A percentile compares a stretch with the other conserved stretches of the same genome.
phyloP scores from a whole-genome alignment of 306 rosid species.

The Medicago arabica region DNA sequence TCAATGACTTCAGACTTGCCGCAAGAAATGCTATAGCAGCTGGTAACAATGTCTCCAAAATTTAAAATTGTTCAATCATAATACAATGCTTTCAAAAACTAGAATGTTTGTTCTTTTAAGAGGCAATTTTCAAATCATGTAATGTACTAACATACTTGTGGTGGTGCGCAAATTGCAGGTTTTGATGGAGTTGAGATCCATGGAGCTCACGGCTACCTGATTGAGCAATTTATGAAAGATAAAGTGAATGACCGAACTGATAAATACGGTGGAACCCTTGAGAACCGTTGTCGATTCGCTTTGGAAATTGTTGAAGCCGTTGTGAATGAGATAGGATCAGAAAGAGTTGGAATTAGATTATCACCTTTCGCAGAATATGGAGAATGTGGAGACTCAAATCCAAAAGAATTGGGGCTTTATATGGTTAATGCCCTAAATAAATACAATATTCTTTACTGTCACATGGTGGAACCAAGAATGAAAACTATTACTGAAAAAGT shows the following conservation, averaged over 20 bases:
- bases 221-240: conserved; percentile 35
- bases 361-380: conserved; percentile 30
- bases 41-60: neutral
- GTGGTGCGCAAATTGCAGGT: conserved; percentile 5
- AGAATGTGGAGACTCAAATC: conserved; percentile 25
- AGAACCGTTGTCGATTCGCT: conserved; percentile 20
- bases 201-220: conserved; percentile 31
- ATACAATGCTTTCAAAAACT: neutral
- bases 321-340: conserved; percentile 26
- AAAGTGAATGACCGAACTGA: conserved; percentile 31
- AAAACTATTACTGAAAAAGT: conserved; percentile 10
- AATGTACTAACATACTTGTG: neutral
- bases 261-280: conserved; percentile 26
- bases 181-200: conserved; percentile 36
- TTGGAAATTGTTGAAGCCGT: conserved; percentile 34
- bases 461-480: conserved; percentile 34
- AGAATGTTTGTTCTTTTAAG: neutral
- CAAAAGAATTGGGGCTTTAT: conserved; percentile 16
- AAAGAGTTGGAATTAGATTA: conserved; percentile 36
- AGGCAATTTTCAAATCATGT: neutral
- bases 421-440: conserved; percentile 31
- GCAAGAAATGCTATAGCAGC: conserved; percentile 29
- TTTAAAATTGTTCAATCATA: neutral
- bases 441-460: conserved; percentile 26
- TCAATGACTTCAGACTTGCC: conserved; percentile 30